Base-by-base conservation (phyloP, 306 rosid genomes). In the Cucurbita pepo region DNA sequence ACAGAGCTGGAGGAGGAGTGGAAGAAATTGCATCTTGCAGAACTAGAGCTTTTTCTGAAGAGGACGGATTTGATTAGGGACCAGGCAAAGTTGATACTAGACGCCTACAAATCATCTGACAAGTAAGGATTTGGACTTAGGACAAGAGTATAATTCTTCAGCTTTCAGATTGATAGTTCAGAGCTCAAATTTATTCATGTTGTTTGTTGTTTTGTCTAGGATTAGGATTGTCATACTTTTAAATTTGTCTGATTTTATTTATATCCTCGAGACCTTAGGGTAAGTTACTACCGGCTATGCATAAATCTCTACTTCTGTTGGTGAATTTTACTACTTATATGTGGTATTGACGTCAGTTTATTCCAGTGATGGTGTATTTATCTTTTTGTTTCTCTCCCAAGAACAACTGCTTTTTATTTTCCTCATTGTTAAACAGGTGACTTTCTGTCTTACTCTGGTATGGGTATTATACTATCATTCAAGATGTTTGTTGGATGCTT, bases 1-100 rank as follows among this genome's bases (percentile, higher is more conserved):
- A 84, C 76, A 18, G 91, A 82, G 67, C 71, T 88, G 48, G 88
- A 81, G 74, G 79, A 25, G 4, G 76, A 57, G 80, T 92, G 95
- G 91, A 83, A 45, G 81, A 44, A 85, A 36, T 3, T 86, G 18
- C 82, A 76, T 14, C 7, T 56, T 70, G 84, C 86, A 0, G 96
- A 90, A 34, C 19, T 88, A 77, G 86, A 90, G 63, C 40, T 88
- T 51, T 77, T 69, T 66, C 74, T 69, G 8, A 60, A 66, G 75
- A 75, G 86, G 13, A 14, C 74, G 2, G 71, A 82, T 70, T 69
- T 90, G 36, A 40, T 75, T 13, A 71, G 48, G 40, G 85, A 89
- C 1, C 84, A 77, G 50, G 43, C 84, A 2, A 76, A 52, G 76
- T 37, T 85, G 81, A 44, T 83, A n/a, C 53, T 77, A 71, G 84